Conservation (phyloP, 139 green algal species). For the Raphidocelis subcapitata region DNA sequence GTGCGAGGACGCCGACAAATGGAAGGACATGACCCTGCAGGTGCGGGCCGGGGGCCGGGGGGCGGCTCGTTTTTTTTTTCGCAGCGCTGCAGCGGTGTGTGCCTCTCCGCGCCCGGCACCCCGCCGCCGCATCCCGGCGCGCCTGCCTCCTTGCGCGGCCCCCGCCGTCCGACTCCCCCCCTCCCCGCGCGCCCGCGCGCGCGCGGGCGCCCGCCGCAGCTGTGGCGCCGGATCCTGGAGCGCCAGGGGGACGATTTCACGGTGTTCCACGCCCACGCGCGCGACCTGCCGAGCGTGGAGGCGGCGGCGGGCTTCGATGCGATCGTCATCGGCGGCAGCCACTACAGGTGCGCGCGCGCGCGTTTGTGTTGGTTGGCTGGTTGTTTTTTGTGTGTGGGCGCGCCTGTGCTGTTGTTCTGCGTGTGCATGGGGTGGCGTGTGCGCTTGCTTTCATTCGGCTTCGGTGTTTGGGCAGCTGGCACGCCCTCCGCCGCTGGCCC, state of each 20-base stretch:
- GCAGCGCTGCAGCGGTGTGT: too few relatives aligned
- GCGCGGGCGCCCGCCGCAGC: too few relatives aligned
- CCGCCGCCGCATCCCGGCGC: neutral
- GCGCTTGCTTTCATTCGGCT: too few relatives aligned
- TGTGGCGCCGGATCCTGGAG: slow-evolving; percentile 16
- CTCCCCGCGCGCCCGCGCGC: neutral
- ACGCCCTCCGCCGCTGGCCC: too few relatives aligned
- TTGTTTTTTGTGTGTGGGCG: too few relatives aligned
- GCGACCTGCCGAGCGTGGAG: slow-evolving; percentile 30
- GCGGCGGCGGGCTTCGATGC: slow-evolving; percentile 20
- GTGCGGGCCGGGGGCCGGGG: neutral
- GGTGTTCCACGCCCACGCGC: slow-evolving; percentile 19
- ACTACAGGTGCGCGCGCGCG: slow-evolving; percentile 43
- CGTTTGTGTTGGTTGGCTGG: too few relatives aligned
- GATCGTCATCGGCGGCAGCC: slow-evolving; percentile 39
- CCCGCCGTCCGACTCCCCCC: neutral
- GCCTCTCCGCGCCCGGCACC: neutral
- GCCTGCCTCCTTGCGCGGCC: neutral
- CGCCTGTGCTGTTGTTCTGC: too few relatives aligned
- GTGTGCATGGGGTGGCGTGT: too few relatives aligned
- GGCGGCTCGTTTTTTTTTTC: too few relatives aligned
- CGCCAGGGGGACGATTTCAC: slow-evolving; percentile 8
- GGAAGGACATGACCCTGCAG: slow-evolving; percentile 27
- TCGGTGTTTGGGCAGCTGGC: too few relatives aligned
- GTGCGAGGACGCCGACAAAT: slow-evolving; percentile 31